Conservation (phyloP, 805 yeast genomes). For the Cyberlindnera galapagoensis region DNA sequence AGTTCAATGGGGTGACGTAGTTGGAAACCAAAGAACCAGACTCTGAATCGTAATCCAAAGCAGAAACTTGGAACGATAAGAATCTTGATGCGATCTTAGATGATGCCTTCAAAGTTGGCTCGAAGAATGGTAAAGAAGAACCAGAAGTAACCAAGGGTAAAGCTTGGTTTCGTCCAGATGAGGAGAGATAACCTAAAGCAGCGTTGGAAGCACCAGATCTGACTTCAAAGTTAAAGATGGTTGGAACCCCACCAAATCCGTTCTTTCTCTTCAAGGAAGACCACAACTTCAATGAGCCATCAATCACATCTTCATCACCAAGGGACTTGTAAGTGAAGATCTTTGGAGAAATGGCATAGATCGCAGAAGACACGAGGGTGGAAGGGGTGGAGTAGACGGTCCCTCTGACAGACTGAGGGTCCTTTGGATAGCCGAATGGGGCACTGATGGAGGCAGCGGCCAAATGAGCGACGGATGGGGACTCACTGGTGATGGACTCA, state of each 20-base stretch:
- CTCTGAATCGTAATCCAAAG: constrained; percentile 59
- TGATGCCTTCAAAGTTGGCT: constrained; percentile 50
- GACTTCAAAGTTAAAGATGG: constrained; percentile 53
- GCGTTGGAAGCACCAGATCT: constrained; percentile 81
- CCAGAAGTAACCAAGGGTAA: constrained; percentile 54
- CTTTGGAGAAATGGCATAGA: constrained; percentile 42
- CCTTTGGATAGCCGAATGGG: constrained; percentile 46
- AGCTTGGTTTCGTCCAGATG: constrained; percentile 25
- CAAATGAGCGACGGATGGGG: constrained; percentile 21
- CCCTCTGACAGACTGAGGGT: constrained; percentile 12
- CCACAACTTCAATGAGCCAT: constrained; percentile 59
- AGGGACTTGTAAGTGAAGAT: constrained; percentile 67
- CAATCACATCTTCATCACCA: constrained; percentile 55
- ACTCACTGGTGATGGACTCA: constrained; percentile 17
- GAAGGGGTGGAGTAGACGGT: constrained; percentile 34
- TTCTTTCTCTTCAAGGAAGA: constrained; percentile 42
- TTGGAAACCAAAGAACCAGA: constrained; percentile 52
- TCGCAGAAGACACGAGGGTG: constrained; percentile 46
- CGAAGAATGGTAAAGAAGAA: constrained; percentile 62
- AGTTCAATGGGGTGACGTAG: constrained; percentile 52
- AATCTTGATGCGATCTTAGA: constrained; percentile 35
- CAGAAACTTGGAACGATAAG: constrained; percentile 66
- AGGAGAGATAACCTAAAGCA: constrained; percentile 60
- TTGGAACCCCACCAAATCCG: constrained; percentile 52
- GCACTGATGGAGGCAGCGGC: constrained; percentile 35